phyloP scores from a whole-genome alignment of 2,329 filamentous ascomycete genomes.

The Colletotrichum destructivum region DNA sequence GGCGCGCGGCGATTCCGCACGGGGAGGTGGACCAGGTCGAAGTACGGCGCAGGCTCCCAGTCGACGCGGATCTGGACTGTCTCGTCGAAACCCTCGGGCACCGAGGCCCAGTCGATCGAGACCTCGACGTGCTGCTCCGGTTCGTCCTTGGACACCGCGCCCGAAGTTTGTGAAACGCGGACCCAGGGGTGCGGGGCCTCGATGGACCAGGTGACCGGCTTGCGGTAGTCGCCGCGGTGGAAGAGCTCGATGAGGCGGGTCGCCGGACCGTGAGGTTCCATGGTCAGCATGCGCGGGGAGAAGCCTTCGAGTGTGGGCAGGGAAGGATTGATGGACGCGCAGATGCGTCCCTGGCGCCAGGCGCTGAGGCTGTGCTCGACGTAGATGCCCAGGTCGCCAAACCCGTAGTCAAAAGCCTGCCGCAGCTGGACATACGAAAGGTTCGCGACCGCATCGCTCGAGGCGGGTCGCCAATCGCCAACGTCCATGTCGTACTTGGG shows the following conservation, averaged over 20 bases:
- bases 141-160: constrained; percentile 16
- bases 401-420: constrained; percentile 40
- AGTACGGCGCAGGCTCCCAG: constrained; percentile 29
- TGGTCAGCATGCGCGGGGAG: constrained; percentile 58
- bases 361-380: constrained; percentile 68
- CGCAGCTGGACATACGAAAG: constrained; percentile 63
- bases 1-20: constrained; percentile 30
- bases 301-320: constrained; percentile 50
- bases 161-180: constrained; percentile 19
- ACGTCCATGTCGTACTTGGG: constrained; percentile 59
- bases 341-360: constrained; percentile 68
- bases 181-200: constrained; percentile 39
- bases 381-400: constrained; percentile 66
- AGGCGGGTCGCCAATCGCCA: constrained; percentile 50
- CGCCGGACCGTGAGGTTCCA: constrained; percentile 62
- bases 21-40: constrained; percentile 38
- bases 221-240: constrained; percentile 57
- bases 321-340: constrained; percentile 62
- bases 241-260: constrained; percentile 65
- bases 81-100: constrained; percentile 50
- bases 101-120: constrained; percentile 61
- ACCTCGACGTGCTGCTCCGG: constrained; percentile 58
- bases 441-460: constrained; percentile 65
- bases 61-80: constrained; percentile 27
- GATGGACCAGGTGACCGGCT: constrained; percentile 38